Conservation (phyloP, 176 grass and related monocot genomes). For the Carex scoparia region DNA sequence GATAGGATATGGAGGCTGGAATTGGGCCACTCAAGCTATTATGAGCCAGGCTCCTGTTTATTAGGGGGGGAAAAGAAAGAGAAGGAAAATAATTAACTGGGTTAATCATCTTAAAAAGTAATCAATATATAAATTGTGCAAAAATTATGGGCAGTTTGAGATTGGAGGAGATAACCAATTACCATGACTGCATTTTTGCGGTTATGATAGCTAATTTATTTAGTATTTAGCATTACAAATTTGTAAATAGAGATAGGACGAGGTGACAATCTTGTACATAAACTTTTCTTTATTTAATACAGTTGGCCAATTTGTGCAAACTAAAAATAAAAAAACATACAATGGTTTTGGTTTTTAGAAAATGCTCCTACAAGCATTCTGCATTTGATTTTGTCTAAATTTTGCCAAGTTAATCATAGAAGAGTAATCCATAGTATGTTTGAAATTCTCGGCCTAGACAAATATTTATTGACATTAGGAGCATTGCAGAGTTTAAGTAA, state of each 20-base stretch:
- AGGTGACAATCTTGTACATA: too few species aligned
- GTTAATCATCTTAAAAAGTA: neutral
- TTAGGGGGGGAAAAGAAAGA: neutral
- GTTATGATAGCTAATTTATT: too few species aligned
- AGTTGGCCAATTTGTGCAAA: too few species aligned
- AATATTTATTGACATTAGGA: neutral
- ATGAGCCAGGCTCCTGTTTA: conserved; percentile 71
- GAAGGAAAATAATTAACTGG: neutral
- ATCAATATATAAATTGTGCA: neutral
- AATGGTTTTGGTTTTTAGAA: neutral
- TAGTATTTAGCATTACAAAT: too few species aligned
- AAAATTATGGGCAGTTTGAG: neutral
- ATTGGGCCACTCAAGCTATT: conserved; percentile 66
- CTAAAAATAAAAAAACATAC: neutral
- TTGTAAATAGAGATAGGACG: too few species aligned
- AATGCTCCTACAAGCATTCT: neutral
- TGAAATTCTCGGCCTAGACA: neutral
- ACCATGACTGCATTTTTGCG: too few species aligned
- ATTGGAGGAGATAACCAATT: too few species aligned
- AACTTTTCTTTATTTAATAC: too few species aligned
- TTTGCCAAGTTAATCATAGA: neutral
- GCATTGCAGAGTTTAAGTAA: neutral
- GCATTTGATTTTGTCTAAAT: neutral
- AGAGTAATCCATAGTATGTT: neutral
- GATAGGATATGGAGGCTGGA: conserved; percentile 44